Evolutionary conservation across 768 basidiomycete genomes (phyloP), one percentile per base, ranked within the genome.

Genomic region (Boletus insuetus): DNA sequence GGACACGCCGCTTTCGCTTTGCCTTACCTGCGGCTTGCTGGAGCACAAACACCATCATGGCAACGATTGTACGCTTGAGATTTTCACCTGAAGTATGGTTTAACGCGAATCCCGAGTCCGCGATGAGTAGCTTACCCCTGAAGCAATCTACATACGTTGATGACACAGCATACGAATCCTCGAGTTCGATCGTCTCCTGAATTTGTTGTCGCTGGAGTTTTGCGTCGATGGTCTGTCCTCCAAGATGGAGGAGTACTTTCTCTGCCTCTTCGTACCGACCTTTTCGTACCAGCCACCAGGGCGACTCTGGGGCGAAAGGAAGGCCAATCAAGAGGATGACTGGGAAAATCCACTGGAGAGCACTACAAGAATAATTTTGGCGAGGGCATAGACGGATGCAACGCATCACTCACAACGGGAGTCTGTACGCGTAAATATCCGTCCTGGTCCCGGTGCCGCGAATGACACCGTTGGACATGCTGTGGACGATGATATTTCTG

Each of bases 211-310:
- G 45, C 20, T 59, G 63, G 3, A 58, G 24, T 38, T 64, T 66
- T 19, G 56, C 67, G 19, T 71, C 59, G 46, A 70, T 40, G 4
- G 54, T 63, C 41, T 58, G 55, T 24, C 63, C 66, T 43, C 56
- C 63, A 6, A 73, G 60, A 26, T 51, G 40, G 4, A 32, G 0
- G n/a, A 73, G 20, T 14, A 64, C 47, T 29, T 37, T 55, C 42
- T 58, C 54, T 1, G 71, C 71, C 0, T 69, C 64, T 12, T 64
- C 66, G 3, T 63, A 4, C 11, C 62, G 54, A 41, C 69, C 69
- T 37, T 64, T 62, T 7, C 71, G 68, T 2, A 72, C 71, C 8
- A 72, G 60, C 71, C 71, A 72, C 71, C 71, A 72, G 0, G 69
- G 71, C 0, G 62, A 64, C 49, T 73, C 71, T 0, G 71, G 70